Conservation (phyloP, 2,329 filamentous ascomycete species). For the Fusarium subglutinans region DNA sequence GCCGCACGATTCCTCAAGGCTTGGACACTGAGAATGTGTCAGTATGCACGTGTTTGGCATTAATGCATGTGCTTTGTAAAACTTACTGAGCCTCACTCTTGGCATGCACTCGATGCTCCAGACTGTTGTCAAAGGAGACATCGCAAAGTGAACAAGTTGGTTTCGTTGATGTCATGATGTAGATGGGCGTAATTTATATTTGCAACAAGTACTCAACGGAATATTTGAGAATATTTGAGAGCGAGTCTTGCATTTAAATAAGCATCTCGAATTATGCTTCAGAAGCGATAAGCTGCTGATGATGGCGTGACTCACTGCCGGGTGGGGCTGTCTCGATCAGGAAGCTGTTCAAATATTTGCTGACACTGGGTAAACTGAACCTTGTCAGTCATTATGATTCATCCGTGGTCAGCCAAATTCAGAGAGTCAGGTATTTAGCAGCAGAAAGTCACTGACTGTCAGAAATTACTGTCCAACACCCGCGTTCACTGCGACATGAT, state of each 20-base stretch:
- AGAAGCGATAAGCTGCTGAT: not conserved
- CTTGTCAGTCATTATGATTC: not conserved
- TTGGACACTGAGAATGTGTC: not conserved
- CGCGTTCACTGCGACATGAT: not conserved
- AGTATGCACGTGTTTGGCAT: not conserved
- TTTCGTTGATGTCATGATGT: not conserved
- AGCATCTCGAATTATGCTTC: not conserved
- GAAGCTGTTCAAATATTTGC: not conserved
- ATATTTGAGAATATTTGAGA: rapidly evolving
- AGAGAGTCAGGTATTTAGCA: not conserved
- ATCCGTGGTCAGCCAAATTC: not conserved
- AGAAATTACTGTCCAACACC: not conserved
- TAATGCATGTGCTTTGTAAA: rapidly evolving
- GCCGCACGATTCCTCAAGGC: not conserved
- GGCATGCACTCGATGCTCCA: conserved; percentile 10
- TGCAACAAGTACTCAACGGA: rapidly evolving
- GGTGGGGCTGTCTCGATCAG: not conserved
- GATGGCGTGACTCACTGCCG: conserved; percentile 7
- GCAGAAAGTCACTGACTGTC: not conserved
- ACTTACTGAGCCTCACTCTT: conserved; percentile 17
- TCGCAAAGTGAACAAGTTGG: conserved; percentile 4
- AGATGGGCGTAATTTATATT: not conserved
- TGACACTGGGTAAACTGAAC: not conserved
- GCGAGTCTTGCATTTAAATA: not conserved
- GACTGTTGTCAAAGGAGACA: conserved; percentile 4